Evolutionary conservation across 257 asterid genomes (phyloP), one percentile per base, ranked within the genome.

Genomic region (Pogostemon cablin): DNA sequence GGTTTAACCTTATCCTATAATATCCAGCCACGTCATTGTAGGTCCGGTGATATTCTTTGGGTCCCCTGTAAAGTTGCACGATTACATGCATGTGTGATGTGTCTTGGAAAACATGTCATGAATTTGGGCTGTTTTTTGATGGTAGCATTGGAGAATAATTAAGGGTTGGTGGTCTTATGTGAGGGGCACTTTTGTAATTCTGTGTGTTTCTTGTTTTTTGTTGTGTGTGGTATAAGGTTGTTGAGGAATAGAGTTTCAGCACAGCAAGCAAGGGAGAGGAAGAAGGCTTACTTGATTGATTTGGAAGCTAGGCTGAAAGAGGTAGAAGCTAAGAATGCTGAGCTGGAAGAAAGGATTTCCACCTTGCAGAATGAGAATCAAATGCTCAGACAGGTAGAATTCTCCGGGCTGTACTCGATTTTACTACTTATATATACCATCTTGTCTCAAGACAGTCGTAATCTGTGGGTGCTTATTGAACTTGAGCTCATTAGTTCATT

Each of bases 221-320:
- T 38, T 47, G 39, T 40, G 69, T 64, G 57, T 59, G 60, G 67
- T 7, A 15, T 40, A 75, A 91, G 99, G 90, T 86, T 95, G 89
- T 69, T 95, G 88, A 89, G 99, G 86, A 95, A 95, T 78, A 84
- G 99, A 89, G 99, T 95, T 20, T 95, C 99, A 7, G 99, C 99
- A 37, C 99, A 95, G 73, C 98, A 91, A 81, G 99, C 99, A 57
- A 91, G 99, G 84, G 99, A 95, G 86, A 87, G 99, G 86, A 95
- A 95, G 92, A 95, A 95, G 81, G 98, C 96, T 3, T 89, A 95
- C 71, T 72, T 95, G 88, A 86, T 65, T 53, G 99, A 95, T 72
- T 80, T 95, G 86, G 99, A 95, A 78, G 95, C 67, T 15, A 83
- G 95, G 73, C 98, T 86, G 10, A 95, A 95, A 69, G 98, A 91